phyloP scores from a whole-genome alignment of 345 rosid species.

The Schrenkiella parvula region DNA sequence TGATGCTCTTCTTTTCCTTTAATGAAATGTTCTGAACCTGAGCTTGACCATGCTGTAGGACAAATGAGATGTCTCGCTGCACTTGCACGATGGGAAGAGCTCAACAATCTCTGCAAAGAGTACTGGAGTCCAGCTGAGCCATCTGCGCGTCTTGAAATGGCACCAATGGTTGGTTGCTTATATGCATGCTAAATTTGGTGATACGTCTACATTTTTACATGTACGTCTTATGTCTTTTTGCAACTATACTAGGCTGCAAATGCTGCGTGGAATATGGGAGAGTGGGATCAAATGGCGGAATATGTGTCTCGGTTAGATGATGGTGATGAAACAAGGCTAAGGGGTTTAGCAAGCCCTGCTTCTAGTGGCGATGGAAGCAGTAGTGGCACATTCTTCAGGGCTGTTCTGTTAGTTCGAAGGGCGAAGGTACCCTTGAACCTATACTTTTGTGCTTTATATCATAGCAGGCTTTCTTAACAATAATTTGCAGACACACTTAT shows the following conservation, averaged over 20 bases:
- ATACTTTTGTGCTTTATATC: neutral
- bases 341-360: constrained; percentile 80
- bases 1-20: constrained; percentile 13
- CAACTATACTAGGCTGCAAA: constrained; percentile 62
- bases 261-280: constrained; percentile 99
- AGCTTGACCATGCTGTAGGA: constrained; percentile 46
- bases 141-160: constrained; percentile 96
- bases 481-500: constrained; percentile 3
- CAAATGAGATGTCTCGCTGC: constrained; percentile 98
- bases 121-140: constrained; percentile 99
- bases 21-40: constrained; percentile 9
- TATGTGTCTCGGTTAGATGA: constrained; percentile 91
- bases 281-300: constrained; percentile 99
- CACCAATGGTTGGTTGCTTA: constrained; percentile 76
- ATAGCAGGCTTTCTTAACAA: constrained; percentile 1
- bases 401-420: constrained; percentile 77
- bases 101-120: constrained; percentile 90
- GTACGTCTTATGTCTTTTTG: constrained; percentile 16
- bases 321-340: constrained; percentile 88
- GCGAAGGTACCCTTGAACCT: constrained; percentile 52
- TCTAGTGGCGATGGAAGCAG: constrained; percentile 93
- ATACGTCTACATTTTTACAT: constrained; percentile 11
- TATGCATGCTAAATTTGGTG: constrained; percentile 11
- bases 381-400: constrained; percentile 93
- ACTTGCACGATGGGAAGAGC: constrained; percentile 98